These are phyloP conservation scores for Psidium friedrichsthalianum DNA, from an alignment of 345 rosid species.

Conservation along the genomic window DNA sequence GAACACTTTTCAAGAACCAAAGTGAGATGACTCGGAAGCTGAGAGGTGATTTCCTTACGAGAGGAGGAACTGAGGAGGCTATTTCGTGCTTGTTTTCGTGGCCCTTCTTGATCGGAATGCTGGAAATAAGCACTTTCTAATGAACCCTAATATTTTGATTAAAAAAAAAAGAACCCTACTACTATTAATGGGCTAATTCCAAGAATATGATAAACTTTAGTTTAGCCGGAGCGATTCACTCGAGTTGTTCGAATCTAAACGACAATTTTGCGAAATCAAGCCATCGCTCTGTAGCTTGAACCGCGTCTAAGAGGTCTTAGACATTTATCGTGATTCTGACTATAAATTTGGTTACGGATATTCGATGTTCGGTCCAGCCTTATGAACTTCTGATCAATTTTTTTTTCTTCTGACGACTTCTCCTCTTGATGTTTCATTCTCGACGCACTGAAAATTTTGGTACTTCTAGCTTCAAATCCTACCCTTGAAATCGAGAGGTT, in stretches of 20 bases:
- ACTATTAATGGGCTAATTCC: background rate
- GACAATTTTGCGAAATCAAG: background rate
- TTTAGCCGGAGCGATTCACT: background rate
- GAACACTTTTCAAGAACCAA: background rate
- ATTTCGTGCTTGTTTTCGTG: background rate
- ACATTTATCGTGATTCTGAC: fast-evolving
- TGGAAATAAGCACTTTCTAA: background rate
- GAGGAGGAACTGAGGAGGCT: background rate
- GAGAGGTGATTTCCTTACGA: background rate
- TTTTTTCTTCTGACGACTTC: background rate
- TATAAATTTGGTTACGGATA: background rate
- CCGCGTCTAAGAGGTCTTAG: background rate
- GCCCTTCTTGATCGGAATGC: background rate
- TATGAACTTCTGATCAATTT: background rate
- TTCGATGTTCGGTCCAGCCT: background rate
- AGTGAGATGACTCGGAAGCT: background rate
- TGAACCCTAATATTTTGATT: background rate
- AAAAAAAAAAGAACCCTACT: background rate
- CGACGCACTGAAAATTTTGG: background rate
- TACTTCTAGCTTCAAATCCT: background rate
- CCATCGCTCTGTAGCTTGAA: background rate
- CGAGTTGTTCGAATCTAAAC: background rate
- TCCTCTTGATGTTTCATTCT: background rate
- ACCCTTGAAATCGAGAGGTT: background rate
- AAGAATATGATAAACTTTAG: background rate